phyloP scores from a whole-genome alignment of 495 filamentous ascomycete species.

The Podospora tetraspora region DNA sequence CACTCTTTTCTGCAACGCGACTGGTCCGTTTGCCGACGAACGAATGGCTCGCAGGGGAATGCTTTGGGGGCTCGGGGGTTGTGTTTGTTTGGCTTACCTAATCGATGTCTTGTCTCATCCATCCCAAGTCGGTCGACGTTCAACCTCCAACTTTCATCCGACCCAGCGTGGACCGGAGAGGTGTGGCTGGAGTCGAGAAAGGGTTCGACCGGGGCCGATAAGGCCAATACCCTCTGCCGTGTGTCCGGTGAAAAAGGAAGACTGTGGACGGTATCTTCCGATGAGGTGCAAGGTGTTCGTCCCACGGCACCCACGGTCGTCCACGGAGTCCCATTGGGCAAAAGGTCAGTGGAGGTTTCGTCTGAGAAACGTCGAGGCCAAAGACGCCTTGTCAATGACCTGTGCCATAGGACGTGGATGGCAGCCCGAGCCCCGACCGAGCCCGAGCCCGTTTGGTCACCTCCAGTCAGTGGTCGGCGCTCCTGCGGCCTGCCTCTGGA shows the following conservation, averaged over 20 bases:
- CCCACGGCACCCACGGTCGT: background rate
- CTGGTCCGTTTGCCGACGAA: background rate
- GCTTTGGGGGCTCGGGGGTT: no score
- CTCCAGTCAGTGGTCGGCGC: background rate
- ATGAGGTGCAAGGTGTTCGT: background rate
- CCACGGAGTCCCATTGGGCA: background rate
- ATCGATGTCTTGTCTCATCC: background rate
- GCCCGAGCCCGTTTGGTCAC: background rate
- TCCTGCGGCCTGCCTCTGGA: background rate
- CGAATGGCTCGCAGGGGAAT: no score
- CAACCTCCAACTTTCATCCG: background rate
- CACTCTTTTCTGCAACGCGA: background rate
- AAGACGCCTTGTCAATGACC: background rate
- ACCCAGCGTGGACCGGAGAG: background rate
- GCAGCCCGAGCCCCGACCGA: no score
- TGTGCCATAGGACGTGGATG: background rate
- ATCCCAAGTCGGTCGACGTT: background rate
- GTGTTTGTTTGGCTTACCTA: background rate
- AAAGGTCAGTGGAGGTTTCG: background rate
- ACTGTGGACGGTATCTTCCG: background rate
- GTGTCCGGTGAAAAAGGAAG: background rate
- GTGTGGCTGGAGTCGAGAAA: background rate
- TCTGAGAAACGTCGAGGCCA: background rate
- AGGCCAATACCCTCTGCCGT: background rate
- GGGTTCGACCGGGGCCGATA: background rate